Conservation (phyloP, 345 rosid genomes). For the Lepidium africanum region DNA sequence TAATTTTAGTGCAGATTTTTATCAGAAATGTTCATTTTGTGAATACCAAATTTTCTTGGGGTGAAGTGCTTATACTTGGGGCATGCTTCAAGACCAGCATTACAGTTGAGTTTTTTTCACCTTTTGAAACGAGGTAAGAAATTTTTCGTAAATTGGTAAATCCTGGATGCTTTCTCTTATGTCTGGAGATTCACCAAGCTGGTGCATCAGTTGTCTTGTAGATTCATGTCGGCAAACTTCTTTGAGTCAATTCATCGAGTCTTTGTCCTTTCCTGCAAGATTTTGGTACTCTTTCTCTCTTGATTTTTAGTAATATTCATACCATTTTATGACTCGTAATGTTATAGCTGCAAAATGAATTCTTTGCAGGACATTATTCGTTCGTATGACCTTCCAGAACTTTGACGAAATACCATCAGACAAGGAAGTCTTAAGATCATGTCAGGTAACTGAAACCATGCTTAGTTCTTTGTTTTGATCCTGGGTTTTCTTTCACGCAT, state of each 20-base stretch:
- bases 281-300: conserved; percentile 48
- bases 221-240: conserved; percentile 35
- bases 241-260: conserved; percentile 55
- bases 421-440: conserved; percentile 56
- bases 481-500: neutral
- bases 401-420: conserved; percentile 46
- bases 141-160: neutral
- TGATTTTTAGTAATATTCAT: conserved; percentile 4
- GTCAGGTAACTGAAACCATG: conserved; percentile 41
- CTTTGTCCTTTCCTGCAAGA: conserved; percentile 69
- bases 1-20: conserved; percentile 41
- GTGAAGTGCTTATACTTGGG: conserved; percentile 62
- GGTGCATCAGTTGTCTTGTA: conserved; percentile 53
- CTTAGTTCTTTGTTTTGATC: conserved; percentile 5
- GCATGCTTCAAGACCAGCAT: conserved; percentile 74
- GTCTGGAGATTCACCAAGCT: neutral
- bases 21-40: conserved; percentile 77
- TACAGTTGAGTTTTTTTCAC: conserved; percentile 61
- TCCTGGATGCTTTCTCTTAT: neutral
- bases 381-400: conserved; percentile 55
- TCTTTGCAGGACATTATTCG: conserved; percentile 61
- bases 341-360: neutral
- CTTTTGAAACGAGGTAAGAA: conserved; percentile 60
- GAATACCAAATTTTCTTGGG: conserved; percentile 62
- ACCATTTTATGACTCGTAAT: conserved; percentile 1